Percentiles rank a stretch among this genome's conserved stretches.
These are phyloP conservation scores for Helianthus annuus DNA, from an alignment of 129 eudicot genomes.

Conservation along the genomic window DNA sequence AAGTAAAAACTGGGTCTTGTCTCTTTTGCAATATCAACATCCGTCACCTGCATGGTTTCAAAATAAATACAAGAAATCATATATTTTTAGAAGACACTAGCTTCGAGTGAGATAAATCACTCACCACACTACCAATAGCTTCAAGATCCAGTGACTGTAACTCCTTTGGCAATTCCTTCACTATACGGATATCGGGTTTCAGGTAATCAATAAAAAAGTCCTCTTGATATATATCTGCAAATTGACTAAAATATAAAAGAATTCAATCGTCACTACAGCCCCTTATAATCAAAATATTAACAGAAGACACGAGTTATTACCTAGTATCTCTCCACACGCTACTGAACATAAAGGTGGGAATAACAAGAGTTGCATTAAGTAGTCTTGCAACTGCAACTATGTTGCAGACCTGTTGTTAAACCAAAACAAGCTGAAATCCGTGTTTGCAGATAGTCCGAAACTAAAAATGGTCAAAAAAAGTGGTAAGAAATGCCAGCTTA, in stretches of 20 bases:
- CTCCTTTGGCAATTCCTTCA: conserved; percentile 86
- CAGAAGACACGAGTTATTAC: conserved; percentile 28
- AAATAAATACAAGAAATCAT: conserved; percentile 11
- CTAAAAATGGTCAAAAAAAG: neutral
- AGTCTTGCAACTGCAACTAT: conserved; percentile 95
- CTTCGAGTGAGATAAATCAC: conserved; percentile 25
- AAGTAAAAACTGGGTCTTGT: conserved; percentile 89
- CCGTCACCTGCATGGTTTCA: conserved; percentile 58
- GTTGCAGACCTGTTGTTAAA: conserved; percentile 82
- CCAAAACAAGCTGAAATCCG: neutral
- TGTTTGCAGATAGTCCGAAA: conserved; percentile 5
- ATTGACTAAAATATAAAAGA: conserved; percentile 76
- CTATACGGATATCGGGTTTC: conserved; percentile 86
- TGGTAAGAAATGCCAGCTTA: conserved; percentile 46
- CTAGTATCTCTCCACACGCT: conserved; percentile 96
- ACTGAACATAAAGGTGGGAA: conserved; percentile 86
- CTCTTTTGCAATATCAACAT: conserved; percentile 82
- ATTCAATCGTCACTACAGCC: conserved; percentile 45
- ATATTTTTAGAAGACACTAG: neutral
- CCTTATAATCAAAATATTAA: neutral
- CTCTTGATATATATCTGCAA: conserved; percentile 97
- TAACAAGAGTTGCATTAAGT: conserved; percentile 92
- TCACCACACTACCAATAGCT: conserved; percentile 95
- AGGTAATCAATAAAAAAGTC: conserved; percentile 86
- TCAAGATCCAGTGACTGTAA: conserved; percentile 81